phyloP scores from a whole-genome alignment of 108 stramenopile species.

The Licmophora abbreviata region DNA sequence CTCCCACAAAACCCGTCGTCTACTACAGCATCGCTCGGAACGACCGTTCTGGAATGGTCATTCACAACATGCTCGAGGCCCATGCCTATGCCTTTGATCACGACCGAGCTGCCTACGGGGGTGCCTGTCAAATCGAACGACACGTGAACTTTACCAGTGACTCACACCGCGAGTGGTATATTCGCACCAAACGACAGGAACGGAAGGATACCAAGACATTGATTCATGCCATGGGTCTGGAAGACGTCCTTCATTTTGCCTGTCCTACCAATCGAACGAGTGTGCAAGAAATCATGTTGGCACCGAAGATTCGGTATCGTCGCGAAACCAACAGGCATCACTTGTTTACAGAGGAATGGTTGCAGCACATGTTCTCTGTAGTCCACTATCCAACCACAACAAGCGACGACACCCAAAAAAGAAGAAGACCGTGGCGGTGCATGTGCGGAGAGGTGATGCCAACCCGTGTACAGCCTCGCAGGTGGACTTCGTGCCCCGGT shows the following conservation, averaged over 20 bases:
- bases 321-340: conserved; percentile 3
- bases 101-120: too few species aligned
- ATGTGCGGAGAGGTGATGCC: conserved; percentile 25
- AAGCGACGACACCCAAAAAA: conserved; percentile 2
- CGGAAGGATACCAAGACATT: too few species aligned
- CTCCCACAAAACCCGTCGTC: too few species aligned
- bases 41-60: conserved; percentile 8
- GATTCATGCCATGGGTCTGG: conserved; percentile 13
- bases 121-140: too few species aligned
- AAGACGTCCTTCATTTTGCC: conserved; percentile 13
- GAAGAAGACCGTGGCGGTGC: conserved; percentile 20
- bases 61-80: conserved; percentile 22
- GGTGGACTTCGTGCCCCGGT: too few species aligned
- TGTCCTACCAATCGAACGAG: conserved; percentile 9
- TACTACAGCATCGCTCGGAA: not conserved
- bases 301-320: not conserved
- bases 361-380: too few species aligned
- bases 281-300: not conserved
- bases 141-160: too few species aligned
- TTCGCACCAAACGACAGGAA: too few species aligned
- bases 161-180: too few species aligned
- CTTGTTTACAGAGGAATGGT: too few species aligned
- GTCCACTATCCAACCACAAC: too few species aligned
- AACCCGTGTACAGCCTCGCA: conserved; percentile 15
- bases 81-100: conserved; percentile 35